phyloP scores from a whole-genome alignment of 495 filamentous ascomycete genomes.

The Neurospora intermedia region DNA sequence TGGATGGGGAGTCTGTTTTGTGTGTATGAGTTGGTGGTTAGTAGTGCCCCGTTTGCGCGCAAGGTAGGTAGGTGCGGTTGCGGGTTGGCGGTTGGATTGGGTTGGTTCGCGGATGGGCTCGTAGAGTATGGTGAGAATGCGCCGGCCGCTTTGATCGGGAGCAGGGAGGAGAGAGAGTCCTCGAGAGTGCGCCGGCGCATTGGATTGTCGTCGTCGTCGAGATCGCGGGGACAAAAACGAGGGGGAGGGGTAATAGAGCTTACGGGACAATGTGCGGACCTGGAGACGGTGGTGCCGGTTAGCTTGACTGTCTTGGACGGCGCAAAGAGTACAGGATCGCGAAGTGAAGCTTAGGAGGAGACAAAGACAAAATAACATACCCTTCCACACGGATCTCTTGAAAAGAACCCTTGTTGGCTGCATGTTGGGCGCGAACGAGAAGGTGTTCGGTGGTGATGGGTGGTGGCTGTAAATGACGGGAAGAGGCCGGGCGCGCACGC shows the following conservation, averaged over 20 bases:
- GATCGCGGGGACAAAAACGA: not conserved
- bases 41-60: not conserved
- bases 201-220: not conserved
- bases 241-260: constrained; percentile 12
- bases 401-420: constrained; percentile 42
- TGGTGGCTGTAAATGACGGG: not conserved
- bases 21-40: not conserved
- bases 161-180: not conserved
- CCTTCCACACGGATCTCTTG: constrained; percentile 50
- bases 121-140: not conserved
- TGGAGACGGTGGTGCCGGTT: constrained; percentile 14
- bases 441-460: not conserved
- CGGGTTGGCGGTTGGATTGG: not conserved
- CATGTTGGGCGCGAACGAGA: constrained; percentile 27
- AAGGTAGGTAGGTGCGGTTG: not conserved
- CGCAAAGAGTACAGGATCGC: not conserved
- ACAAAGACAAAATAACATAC: constrained; percentile 15
- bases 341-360: not conserved
- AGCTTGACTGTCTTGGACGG: constrained; percentile 9
- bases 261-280: constrained; percentile 68
- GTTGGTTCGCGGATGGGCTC: not conserved
- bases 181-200: not conserved
- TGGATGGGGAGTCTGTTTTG: constrained; percentile 48
- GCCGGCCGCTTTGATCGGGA: not conserved
- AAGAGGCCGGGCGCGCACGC: not conserved